Base-by-base conservation (phyloP, 129 eudicot species). In the Saposhnikovia divaricata region DNA sequence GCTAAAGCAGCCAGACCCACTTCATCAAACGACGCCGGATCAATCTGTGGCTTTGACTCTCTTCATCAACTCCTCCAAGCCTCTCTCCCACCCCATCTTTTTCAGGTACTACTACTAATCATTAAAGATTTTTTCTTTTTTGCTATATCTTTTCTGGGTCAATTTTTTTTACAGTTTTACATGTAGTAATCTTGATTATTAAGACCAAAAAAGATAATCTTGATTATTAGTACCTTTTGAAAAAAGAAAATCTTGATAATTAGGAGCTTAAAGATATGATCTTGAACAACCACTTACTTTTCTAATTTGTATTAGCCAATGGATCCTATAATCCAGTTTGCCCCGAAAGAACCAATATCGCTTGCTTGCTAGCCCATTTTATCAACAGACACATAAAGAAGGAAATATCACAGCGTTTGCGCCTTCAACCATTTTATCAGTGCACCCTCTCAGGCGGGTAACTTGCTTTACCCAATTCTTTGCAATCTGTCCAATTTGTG, bases 1-100 rank as follows among this genome's bases (percentile, higher is more conserved):
- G 72, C 61, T 50, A 3, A 44, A 44, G 47, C 47, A 44, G 57
- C 78, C 70, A 39, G 10, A 31, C 73, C 45, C 81, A 11, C 66
- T 79, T 66, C 85, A 43, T 55, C 50, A 47, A 50, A 79, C 39
- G 87, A 87, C 65, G 34, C 69, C 69, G 97, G 98, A 65, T 90
- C 98, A 5, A 81, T 94, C 76, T 88, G 92, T 82, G 98, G 98
- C 46, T 91, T 84, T 81, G 91, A 94, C 70, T 94, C 97, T 68
- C 96, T 94, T 80, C 92, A 92, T 79, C 92, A 82, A 38, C 92
- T 94, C 78, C 98, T 94, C 46, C 87, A 90, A 83, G 80, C 96
- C 6, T 91, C 97, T 27, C 96, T 94, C 70, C 78, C 86, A 69
- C 93, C 97, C 31, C 85, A 82, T 72, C 63, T 75, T 78, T 91